Base-by-base conservation (phyloP, 108 stramenopile species). In the Discostella stelligeroides region DNA sequence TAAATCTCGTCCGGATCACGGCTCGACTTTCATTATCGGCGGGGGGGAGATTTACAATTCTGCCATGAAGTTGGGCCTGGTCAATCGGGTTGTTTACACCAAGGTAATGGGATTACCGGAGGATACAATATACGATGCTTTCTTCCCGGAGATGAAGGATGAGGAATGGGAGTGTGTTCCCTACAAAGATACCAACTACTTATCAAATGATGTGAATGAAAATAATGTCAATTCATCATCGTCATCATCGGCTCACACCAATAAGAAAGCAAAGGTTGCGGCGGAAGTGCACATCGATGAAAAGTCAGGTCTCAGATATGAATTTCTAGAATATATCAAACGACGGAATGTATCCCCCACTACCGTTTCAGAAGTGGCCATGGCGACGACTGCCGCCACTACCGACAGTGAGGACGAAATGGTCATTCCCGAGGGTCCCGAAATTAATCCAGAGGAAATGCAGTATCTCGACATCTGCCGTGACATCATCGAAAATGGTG, bases 401-500 rank as follows among this genome's bases (percentile, higher is more conserved):
- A 64, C 56, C 43, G 67, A 68, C 41, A 38, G 20, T 11, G 37
- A 24, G 1, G 50, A 20, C 11, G 27, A 63, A 27, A 37, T 29
- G 13, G 79, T 29, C 45, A 64, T 28, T 39, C 79, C 80, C 54
- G 68, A 62, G 63, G 83, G 83, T 46, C 50, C 82, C 13, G 79
- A 85, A 43, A 40, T 85, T 63, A 94, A 94, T 76, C 78, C 84
- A 0, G 95, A 98, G 73, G 98, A 98, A 82, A 68, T 79, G 71
- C 98, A 98, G 78, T 99, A 98, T 71, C 83, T 99, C 15, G 85
- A 92, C 5, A 79, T 97, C 55, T 91, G 97, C 67, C 84, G 92
- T 23, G 92, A 98, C 34, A 98, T 99, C 46, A 71, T 99, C 55
- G 92, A 95, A 29, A 85, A 88, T 64, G 99, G 99, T 7, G 85